Evolutionary conservation across 1,139 yeast species (phyloP), one percentile per base, ranked within the genome.

Genomic region (Suhomyces yuchorum): DNA sequence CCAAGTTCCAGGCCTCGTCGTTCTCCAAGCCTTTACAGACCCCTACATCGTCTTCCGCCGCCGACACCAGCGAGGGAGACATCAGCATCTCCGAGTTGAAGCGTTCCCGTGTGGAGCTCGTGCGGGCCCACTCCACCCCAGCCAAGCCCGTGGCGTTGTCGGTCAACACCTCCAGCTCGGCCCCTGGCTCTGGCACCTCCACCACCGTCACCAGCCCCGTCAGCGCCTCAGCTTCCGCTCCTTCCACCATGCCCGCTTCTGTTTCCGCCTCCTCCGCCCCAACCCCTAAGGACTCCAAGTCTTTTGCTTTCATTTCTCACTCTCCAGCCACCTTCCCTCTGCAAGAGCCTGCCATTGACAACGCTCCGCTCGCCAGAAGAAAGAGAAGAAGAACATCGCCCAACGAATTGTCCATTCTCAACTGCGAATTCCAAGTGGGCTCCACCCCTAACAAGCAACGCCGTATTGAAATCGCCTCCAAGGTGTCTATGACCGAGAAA

Each of bases 301-400:
- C 87, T 6, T 89, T 85, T 71, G 97, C 97, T 34, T 92, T 92
- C 66, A 92, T 92, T 55, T 85, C 96, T 22, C 97, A 90, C 67
- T 87, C 96, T 2, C 96, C 92, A 28, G 83, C 89, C 22, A 88
- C 97, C 0, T 91, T 83, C 63, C 95, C 93, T 12, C 73, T 80
- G 24, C 87, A 85, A 56, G 96, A 88, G 62, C 97, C 97, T 1
- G 73, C 83, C 44, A 89, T 90, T 48, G 97, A 91, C 65, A 89
- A 91, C 62, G 92, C 91, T 20, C 92, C 92, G 41, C 72, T 91
- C 54, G 97, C 97, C 1, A 84, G 97, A 60, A 82, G 97, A 48
- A 92, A 92, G 65, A 82, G 99, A 67, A 84, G 99, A 71, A 87
- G 98, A 72, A 93, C 99, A 0, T 85, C 96, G 2, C 95, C 96